Conservation (phyloP, 208 protist species). For the Balamuthia mandrillaris region DNA sequence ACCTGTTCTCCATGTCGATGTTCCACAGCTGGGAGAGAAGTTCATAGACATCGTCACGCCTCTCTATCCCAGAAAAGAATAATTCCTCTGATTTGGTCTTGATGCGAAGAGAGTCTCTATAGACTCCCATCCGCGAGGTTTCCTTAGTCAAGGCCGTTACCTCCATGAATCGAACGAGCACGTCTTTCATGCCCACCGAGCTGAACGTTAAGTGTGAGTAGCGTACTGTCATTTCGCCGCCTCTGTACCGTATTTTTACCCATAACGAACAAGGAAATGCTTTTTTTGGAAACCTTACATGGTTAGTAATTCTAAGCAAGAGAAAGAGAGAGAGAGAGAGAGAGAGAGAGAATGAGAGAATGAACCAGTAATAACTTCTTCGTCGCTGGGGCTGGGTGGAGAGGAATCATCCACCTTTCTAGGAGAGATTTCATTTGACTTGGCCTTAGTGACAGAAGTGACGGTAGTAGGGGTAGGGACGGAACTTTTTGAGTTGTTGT, state of each 20-base stretch:
- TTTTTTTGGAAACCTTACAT: neutral
- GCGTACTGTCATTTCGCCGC: neutral
- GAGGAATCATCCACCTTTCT: neutral
- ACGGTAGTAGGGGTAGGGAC: neutral
- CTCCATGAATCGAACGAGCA: neutral
- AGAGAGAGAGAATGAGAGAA: neutral
- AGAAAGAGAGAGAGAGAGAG: neutral
- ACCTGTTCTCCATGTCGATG: constrained; percentile 33
- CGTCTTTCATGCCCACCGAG: neutral
- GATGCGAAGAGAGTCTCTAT: neutral
- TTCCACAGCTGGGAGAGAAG: constrained; percentile 35
- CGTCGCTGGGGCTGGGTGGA: no score
- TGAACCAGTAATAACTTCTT: no score
- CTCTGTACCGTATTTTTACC: constrained; percentile 1
- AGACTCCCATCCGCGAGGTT: neutral
- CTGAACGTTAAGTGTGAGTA: neutral
- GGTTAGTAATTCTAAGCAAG: neutral
- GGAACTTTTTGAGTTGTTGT: neutral
- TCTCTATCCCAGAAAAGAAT: constrained; percentile 18
- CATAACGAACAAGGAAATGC: constrained; percentile 1
- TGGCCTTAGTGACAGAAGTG: neutral
- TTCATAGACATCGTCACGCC: constrained; percentile 25
- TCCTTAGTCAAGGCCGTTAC: neutral
- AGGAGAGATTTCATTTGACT: neutral
- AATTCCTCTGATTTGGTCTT: neutral